Conservation (phyloP, 2,329 filamentous ascomycete genomes). For the Gnomoniopsis smithogilvyi region DNA sequence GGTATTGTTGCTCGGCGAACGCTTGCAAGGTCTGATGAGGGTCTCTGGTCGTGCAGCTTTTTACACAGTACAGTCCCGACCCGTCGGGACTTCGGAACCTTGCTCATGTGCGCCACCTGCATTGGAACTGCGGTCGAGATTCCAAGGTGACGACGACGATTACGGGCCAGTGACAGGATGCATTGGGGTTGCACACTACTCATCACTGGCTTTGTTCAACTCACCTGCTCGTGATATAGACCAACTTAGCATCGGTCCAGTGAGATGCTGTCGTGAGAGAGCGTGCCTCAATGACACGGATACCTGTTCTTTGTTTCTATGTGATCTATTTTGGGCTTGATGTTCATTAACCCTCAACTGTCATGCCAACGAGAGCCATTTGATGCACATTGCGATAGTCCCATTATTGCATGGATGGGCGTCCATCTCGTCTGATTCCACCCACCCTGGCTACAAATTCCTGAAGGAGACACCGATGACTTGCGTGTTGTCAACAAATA, state of each 20-base stretch:
- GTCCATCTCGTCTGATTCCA: neutral
- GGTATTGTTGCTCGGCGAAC: neutral
- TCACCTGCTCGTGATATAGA: neutral
- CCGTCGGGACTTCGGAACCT: neutral
- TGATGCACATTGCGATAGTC: neutral
- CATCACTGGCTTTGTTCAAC: too few relatives aligned
- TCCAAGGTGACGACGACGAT: too few relatives aligned
- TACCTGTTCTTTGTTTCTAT: neutral
- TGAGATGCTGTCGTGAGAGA: neutral
- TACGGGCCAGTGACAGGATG: too few relatives aligned
- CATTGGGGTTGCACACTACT: too few relatives aligned
- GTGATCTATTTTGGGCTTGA: neutral
- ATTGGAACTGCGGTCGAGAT: too few relatives aligned
- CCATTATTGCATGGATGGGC: neutral
- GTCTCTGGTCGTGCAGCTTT: neutral
- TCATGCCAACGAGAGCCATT: neutral
- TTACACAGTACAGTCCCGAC: neutral
- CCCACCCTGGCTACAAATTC: neutral
- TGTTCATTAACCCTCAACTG: neutral
- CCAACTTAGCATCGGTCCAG: neutral
- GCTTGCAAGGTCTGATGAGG: neutral
- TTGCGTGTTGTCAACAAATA: neutral
- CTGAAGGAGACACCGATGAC: neutral
- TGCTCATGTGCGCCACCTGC: neutral
- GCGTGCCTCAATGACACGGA: constrained; percentile 2